These are phyloP conservation scores for Cladophialophora immunda DNA, from an alignment of 2,329 filamentous ascomycete species.

Conservation along the genomic window DNA sequence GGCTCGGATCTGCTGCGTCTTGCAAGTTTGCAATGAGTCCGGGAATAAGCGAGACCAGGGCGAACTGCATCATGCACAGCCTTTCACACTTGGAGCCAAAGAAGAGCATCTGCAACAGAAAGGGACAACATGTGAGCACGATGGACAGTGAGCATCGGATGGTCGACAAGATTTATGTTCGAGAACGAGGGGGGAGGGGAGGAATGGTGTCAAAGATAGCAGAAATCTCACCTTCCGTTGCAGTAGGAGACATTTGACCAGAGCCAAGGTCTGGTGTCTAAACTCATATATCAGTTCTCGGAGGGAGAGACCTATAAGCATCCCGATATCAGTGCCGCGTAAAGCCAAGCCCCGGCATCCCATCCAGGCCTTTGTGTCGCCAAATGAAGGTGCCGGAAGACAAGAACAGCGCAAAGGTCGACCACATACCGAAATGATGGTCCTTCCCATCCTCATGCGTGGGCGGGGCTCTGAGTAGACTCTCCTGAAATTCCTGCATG, in stretches of 20 bases:
- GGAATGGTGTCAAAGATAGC: background rate
- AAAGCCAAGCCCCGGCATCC: constrained; percentile 29
- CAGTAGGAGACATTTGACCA: constrained; percentile 91
- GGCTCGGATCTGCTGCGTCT: constrained; percentile 92
- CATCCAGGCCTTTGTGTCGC: background rate
- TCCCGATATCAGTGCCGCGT: constrained; percentile 21
- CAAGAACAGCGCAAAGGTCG: background rate
- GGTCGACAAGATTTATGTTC: background rate
- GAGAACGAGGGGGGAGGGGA: background rate
- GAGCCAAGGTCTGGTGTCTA: constrained; percentile 89
- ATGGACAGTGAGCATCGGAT: background rate
- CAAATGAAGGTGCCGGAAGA: background rate
- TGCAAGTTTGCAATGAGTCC: constrained; percentile 90
- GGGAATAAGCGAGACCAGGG: constrained; percentile 92
- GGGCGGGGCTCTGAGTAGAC: constrained; percentile 67
- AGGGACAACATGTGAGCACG: constrained; percentile 7
- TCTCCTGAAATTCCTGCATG: constrained; percentile 83
- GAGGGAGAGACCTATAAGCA: constrained; percentile 69
- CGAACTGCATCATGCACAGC: constrained; percentile 98
- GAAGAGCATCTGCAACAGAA: constrained; percentile 81
- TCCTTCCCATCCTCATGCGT: constrained; percentile 78
- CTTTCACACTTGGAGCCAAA: constrained; percentile 96
- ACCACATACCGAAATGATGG: constrained; percentile 78
- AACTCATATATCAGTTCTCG: constrained; percentile 94
- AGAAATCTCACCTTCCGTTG: constrained; percentile 80